Base-by-base conservation (phyloP, 805 yeast species). In the Metschnikowia matae region DNA sequence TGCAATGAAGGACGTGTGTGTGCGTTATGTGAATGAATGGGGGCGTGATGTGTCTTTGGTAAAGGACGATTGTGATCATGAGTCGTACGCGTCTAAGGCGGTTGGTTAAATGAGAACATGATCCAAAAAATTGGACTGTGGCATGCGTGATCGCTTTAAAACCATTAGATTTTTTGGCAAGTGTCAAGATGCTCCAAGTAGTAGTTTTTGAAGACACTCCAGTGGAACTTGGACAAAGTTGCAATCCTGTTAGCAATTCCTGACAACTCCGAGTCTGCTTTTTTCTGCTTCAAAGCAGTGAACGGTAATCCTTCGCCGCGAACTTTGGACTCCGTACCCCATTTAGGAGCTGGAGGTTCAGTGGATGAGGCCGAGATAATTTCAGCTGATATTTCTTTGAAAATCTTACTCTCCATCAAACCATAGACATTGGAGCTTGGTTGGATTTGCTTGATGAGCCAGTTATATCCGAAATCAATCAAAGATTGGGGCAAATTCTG, bases 371-470 rank as follows among this genome's bases (percentile, higher is more conserved):
- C 21, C 23, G 13, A 13, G 40, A 4, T 44, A 11, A 32, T 38
- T 17, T 41, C 50, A 17, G 49, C 35, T 3, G 47, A 34, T 20
- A 46, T 17, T 50, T 75, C 79, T 56, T 76, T 75, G 66, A 83
- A 82, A 15, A 82, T 75, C 55, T 83, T 81, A 36, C 75, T 75
- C 67, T 89, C 96, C 77, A 89, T 74, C 44, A 88, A 74, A 5
- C 84, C 83, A 63, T 89, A 89, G 37, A 89, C 86, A 46, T 80
- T 84, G 6, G 92, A 83, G 52, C 74, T 74, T 44, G 96, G 96
- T 67, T 89, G 96, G 11, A 91, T 85, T 67, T 89, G 96, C 62
- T 85, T 87, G 44, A 86, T 74, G 42, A 89, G 74, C 96, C 96
- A 89, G 56, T 83, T 80, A 64, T 81, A 81, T 40, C 86, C 81